Base-by-base conservation (phyloP, 768 basidiomycete genomes). In the Macrolepiota albuminosa region DNA sequence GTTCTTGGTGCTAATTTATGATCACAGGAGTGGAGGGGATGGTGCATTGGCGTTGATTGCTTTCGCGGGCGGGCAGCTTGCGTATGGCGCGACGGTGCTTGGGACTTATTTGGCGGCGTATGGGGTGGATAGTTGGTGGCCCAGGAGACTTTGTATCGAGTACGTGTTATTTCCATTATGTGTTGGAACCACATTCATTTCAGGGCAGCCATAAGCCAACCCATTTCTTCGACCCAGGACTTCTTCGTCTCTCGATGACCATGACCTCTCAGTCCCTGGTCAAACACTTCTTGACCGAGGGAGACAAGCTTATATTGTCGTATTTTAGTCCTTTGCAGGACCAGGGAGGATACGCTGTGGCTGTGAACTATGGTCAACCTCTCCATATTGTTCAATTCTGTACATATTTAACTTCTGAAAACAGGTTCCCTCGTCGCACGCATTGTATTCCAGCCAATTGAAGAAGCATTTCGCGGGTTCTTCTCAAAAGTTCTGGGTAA, bases 231-330 rank as follows among this genome's bases (percentile, higher is more conserved):
- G 70, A 73, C 78, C 77, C 64, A 8, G 67, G 75, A 33, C 70
- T 84, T 16, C 71, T 92, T 13, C 73, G 76, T 24, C 78, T 98
- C 6, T 89, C 93, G 0, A 72, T 84, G 54, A 91, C 89, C 0
- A 91, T 98, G 85, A 94, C 93, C 24, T 79, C 79, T 1, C 97
- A 98, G 70, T 93, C 91, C 0, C 63, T 97, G 3, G 79, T 98
- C 63, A 99, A 99, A 71, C 97, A 98, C 71, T 83, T 98, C 63
- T 76, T 99, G 31, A 98, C 96, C 0, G 97, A 98, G 68, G 94
- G 93, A 4, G 97, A 99, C 71, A 93, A 97, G 67, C 76, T 98
- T 47, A 81, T 96, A 11, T 79, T 99, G 18, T 91, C 92, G 0
- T 84, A 83, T 70, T 85, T 93, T 67, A 94, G 93, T 60, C 86